phyloP scores from a whole-genome alignment of 345 rosid genomes.

The Cardamine chenopodiifolia region DNA sequence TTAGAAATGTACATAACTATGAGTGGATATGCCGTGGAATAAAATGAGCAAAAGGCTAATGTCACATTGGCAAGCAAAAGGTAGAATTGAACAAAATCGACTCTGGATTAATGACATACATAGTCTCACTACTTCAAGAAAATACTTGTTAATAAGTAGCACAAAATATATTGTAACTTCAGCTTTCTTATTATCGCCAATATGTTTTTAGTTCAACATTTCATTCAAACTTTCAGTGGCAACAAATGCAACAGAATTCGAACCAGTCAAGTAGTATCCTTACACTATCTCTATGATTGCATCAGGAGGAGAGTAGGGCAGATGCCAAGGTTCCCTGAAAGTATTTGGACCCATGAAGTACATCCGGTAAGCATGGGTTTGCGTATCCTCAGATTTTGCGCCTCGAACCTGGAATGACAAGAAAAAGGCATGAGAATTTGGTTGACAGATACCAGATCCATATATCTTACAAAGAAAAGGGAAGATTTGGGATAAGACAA shows the following conservation, averaged over 20 bases:
- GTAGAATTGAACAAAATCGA: neutral
- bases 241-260: conserved; percentile 27
- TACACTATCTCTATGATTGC: conserved; percentile 94
- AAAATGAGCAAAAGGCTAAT: conserved; percentile 21
- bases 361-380: conserved; percentile 93
- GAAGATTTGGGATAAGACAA: neutral
- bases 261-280: conserved; percentile 44
- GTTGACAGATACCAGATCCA: conserved; percentile 19
- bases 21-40: conserved; percentile 13
- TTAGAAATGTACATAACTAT: conserved; percentile 27
- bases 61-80: conserved; percentile 2
- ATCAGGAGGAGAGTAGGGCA: conserved; percentile 91
- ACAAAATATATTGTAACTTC: neutral
- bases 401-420: conserved; percentile 73
- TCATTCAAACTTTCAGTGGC: conserved; percentile 24
- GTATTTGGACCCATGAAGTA: conserved; percentile 97
- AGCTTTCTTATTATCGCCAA: neutral
- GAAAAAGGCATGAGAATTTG: conserved; percentile 24
- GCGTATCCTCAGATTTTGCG: conserved; percentile 88
- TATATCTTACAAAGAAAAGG: conserved; percentile 5
- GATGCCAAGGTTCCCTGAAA: conserved; percentile 98
- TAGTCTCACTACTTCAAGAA: conserved; percentile 12
- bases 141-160: neutral
- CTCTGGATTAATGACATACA: conserved; percentile 9
- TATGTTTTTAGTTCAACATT: conserved; percentile 24